A percentile compares a stretch with the other conserved stretches of the same genome.
Evolutionary conservation across 1,284 basidiomycete species (phyloP).

Genomic region (Trichosporon sp.): DNA sequence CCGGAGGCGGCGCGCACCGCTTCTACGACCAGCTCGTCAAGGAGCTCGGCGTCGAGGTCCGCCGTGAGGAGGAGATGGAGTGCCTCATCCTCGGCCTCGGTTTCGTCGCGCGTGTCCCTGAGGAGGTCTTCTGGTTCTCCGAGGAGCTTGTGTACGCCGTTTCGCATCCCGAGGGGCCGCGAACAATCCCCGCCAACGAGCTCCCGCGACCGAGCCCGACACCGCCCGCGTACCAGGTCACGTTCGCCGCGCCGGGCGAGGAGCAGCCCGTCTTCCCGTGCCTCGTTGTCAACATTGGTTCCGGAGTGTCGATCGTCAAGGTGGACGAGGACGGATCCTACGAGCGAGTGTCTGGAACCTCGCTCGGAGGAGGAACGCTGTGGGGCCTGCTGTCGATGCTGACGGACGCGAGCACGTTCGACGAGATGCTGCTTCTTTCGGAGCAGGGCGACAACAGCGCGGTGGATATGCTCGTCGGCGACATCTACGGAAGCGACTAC

Average conservation of each 20-base stretch:
- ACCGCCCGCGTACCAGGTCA: conserved; percentile 85
- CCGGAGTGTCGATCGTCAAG: conserved; percentile 95
- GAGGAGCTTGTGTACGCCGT: conserved; percentile 90
- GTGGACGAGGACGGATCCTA: conserved; percentile 93
- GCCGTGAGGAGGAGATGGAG: conserved; percentile 96
- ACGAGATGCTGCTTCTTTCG: conserved; percentile 94
- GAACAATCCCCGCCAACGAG: conserved; percentile 48
- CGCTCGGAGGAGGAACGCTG: conserved; percentile 96
- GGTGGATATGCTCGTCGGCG: conserved; percentile 98
- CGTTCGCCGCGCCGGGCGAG: conserved; percentile 70
- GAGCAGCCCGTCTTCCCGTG: conserved; percentile 87
- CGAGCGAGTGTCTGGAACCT: conserved; percentile 96
- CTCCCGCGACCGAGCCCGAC: conserved; percentile 88
- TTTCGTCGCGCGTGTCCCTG: conserved; percentile 92
- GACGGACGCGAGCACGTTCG: conserved; percentile 90
- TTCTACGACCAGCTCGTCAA: conserved; percentile 82
- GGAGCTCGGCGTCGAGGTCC: conserved; percentile 80
- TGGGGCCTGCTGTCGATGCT: conserved; percentile 95
- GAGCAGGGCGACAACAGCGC: conserved; percentile 90
- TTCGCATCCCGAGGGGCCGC: conserved; percentile 63
- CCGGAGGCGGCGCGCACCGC: conserved; percentile 93
- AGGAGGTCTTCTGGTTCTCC: conserved; percentile 98
- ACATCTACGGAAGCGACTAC: conserved; percentile 97
- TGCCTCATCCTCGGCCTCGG: conserved; percentile 95
- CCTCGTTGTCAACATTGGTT: conserved; percentile 96